Evolutionary conservation across 805 yeast species (phyloP).

Genomic region (Naumovozyma baii): DNA sequence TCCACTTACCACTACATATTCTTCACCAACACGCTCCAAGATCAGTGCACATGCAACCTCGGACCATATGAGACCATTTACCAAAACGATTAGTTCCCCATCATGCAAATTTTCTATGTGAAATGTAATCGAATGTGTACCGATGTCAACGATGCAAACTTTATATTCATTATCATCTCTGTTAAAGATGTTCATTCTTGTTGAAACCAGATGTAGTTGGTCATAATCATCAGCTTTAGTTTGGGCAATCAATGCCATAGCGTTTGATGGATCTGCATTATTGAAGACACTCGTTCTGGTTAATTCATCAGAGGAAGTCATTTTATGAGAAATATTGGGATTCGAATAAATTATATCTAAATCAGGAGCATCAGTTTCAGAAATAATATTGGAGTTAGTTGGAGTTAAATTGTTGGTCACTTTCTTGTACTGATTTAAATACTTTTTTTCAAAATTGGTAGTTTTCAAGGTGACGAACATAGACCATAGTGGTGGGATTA

Average conservation of each 20-base stretch:
- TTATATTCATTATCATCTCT: conserved; percentile 28
- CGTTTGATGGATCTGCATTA: conserved; percentile 24
- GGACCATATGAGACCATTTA: conserved; percentile 63
- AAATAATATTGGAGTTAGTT: conserved; percentile 7
- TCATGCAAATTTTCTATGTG: conserved; percentile 38
- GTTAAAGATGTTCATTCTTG: conserved; percentile 19
- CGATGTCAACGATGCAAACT: conserved; percentile 40
- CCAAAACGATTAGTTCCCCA: conserved; percentile 38
- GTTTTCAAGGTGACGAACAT: conserved; percentile 42
- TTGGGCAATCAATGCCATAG: conserved; percentile 31
- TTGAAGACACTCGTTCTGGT: conserved; percentile 22
- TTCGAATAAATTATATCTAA: conserved; percentile 14
- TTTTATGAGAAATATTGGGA: conserved; percentile 1
- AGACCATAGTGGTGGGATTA: conserved; percentile 45
- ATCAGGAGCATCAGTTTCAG: not conserved
- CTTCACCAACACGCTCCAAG: conserved; percentile 35
- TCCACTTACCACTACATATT: conserved; percentile 52
- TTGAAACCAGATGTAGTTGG: conserved; percentile 21
- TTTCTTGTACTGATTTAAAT: conserved; percentile 31
- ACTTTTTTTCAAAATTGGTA: conserved; percentile 38
- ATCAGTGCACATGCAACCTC: conserved; percentile 44
- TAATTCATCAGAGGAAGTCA: conserved; percentile 1
- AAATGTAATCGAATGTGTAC: conserved; percentile 43
- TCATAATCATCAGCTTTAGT: conserved; percentile 25
- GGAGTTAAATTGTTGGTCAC: conserved; percentile 4